Conservation (phyloP, 257 asterid species). For the Salvia splendens region DNA sequence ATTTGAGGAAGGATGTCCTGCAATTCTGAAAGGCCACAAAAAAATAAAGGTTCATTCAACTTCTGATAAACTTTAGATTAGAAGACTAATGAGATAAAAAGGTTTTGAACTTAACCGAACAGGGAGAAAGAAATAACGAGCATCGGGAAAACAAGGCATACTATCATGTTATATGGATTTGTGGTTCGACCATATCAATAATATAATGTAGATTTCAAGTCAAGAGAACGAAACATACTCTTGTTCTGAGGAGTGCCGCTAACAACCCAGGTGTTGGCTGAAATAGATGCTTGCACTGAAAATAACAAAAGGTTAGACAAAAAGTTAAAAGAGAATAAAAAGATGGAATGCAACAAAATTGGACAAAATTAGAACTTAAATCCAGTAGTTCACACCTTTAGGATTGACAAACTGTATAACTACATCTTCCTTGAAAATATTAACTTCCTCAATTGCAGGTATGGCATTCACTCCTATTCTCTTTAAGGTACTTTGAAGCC, state of each 20-base stretch:
- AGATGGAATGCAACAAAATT: too few relatives aligned
- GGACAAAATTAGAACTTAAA: not conserved
- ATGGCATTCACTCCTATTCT: constrained; percentile 73
- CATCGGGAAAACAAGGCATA: not conserved
- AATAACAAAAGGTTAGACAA: not conserved
- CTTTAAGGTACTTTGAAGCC: constrained; percentile 74
- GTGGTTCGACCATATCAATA: not conserved
- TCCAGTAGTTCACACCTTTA: constrained; percentile 41
- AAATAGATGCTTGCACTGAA: constrained; percentile 73
- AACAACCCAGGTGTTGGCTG: constrained; percentile 78
- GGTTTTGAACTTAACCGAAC: too few relatives aligned
- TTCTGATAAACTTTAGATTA: too few relatives aligned
- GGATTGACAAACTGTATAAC: constrained; percentile 68
- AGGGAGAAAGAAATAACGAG: not conserved
- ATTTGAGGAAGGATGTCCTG: constrained; percentile 61
- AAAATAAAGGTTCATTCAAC: too few relatives aligned
- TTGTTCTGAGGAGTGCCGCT: constrained; percentile 76
- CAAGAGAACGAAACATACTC: constrained; percentile 44
- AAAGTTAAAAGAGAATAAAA: not conserved
- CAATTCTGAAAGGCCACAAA: constrained; percentile 39
- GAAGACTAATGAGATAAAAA: too few relatives aligned
- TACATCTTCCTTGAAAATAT: constrained; percentile 71
- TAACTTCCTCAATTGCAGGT: constrained; percentile 72
- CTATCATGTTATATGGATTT: not conserved
- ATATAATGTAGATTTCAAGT: not conserved